Evolutionary conservation across 1,284 basidiomycete genomes (phyloP).

Genomic region (Taiwanofungus camphoratus): DNA sequence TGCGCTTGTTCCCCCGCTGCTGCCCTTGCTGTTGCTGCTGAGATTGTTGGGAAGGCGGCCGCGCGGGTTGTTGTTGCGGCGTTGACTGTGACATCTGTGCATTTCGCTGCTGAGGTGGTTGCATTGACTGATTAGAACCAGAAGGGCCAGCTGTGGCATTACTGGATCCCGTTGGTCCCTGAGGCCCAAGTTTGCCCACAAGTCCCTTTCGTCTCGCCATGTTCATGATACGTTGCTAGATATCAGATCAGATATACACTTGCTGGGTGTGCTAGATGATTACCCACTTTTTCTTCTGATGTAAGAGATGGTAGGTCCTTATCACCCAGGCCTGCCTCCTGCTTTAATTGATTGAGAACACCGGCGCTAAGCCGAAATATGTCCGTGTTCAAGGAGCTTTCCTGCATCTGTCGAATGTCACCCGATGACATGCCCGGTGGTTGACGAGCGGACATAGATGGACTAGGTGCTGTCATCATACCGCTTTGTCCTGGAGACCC

Average conservation of each 20-base stretch:
- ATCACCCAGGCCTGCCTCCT: constrained; percentile 41
- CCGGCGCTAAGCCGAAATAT: constrained; percentile 31
- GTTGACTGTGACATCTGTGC: constrained; percentile 15
- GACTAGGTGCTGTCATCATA: constrained; percentile 48
- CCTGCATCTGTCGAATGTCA: constrained; percentile 16
- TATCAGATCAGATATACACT: constrained; percentile 2
- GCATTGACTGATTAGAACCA: constrained; percentile 23
- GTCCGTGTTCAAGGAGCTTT: constrained; percentile 28
- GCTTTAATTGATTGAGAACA: constrained; percentile 33
- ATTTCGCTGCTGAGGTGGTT: constrained; percentile 24
- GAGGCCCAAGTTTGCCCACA: constrained; percentile 9
- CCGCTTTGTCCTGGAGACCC: constrained; percentile 40
- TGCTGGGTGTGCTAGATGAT: constrained; percentile 3
- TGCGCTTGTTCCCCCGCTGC: constrained; percentile 48
- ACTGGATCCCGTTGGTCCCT: constrained; percentile 7
- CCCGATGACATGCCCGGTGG: constrained; percentile 26
- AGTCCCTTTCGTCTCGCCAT: constrained; percentile 22
- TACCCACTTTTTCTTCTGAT: constrained; percentile 51
- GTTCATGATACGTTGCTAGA: constrained; percentile 35
- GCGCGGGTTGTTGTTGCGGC: constrained; percentile 10
- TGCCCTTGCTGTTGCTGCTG: constrained; percentile 22
- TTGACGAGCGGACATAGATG: constrained; percentile 44
- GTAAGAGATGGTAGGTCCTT: constrained; percentile 44
- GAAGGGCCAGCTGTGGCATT: constrained; percentile 22
- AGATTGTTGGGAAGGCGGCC: constrained; percentile 12